Evolutionary conservation across 805 yeast genomes (phyloP).

Genomic region (Wickerhamiella parazyma): DNA sequence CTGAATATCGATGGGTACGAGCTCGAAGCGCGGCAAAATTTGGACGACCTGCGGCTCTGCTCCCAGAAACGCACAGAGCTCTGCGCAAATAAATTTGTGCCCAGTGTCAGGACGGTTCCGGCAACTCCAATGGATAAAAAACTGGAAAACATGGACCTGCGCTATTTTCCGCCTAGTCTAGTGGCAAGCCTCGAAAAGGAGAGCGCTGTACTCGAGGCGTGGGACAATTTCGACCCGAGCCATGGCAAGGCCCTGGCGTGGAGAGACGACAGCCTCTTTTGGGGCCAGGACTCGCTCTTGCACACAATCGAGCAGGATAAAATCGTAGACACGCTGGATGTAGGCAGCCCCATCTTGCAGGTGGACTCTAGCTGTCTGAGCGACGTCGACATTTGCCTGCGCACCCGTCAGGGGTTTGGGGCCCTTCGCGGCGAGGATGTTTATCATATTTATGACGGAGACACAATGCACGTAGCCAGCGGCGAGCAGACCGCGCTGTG

Average conservation of each 20-base stretch:
- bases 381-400: not conserved
- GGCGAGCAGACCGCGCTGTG: slow-evolving; percentile 2
- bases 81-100: not conserved
- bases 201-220: not conserved
- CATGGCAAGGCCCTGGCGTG: slow-evolving; percentile 11
- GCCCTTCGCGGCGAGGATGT: not conserved
- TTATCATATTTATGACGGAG: slow-evolving; percentile 10
- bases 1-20: not conserved
- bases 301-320: not conserved
- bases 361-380: slow-evolving; percentile 6
- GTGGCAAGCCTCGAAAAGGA: not conserved
- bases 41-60: not conserved
- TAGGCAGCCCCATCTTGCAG: slow-evolving; percentile 15
- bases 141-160: not conserved
- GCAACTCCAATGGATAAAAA: not conserved
- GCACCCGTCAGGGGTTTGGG: slow-evolving; percentile 10
- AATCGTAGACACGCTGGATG: slow-evolving; percentile 3
- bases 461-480: slow-evolving; percentile 12
- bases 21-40: not conserved
- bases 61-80: not conserved
- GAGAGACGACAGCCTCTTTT: slow-evolving; percentile 3
- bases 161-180: not conserved
- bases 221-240: slow-evolving; percentile 10
- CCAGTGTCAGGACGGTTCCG: not conserved
- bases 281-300: slow-evolving; percentile 13